Conservation (phyloP, 768 basidiomycete genomes). For the Suillus variegatus region DNA sequence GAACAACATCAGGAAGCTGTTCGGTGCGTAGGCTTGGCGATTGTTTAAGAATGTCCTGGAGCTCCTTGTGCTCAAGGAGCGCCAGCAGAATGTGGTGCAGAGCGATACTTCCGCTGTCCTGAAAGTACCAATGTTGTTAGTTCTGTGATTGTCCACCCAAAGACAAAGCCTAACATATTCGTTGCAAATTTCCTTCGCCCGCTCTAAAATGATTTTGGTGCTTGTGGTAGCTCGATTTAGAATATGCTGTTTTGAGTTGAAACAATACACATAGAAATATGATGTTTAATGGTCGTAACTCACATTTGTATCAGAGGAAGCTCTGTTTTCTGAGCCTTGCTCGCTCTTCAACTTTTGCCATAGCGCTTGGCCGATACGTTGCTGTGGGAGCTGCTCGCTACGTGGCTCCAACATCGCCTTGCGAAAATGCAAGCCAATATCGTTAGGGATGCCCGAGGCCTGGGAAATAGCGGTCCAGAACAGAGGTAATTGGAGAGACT, state of each 20-base stretch:
- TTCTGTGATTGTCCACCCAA: not conserved
- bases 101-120: conserved; percentile 4
- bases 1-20: not conserved
- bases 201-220: not conserved
- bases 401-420: not conserved
- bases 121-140: not conserved
- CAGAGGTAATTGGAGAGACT: conserved; percentile 10
- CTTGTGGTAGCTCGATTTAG: not conserved
- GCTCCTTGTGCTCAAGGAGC: conserved; percentile 5
- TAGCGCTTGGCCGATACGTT: conserved; percentile 7
- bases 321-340: not conserved
- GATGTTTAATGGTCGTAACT: not conserved
- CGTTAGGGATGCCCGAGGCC: not conserved
- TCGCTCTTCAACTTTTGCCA: conserved; percentile 5
- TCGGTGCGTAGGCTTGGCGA: not conserved
- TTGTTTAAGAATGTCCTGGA: not conserved
- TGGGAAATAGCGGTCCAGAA: conserved; percentile 13
- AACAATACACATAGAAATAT: not conserved
- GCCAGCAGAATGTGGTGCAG: conserved; percentile 9
- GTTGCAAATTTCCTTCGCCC: not conserved
- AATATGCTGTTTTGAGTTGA: not conserved
- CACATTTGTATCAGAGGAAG: conserved; percentile 2
- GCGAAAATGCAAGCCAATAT: conserved; percentile 2
- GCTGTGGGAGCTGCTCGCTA: not conserved
- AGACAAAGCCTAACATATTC: not conserved